These are phyloP conservation scores for Conticribra guillardii DNA, from an alignment of 108 stramenopile genomes.

Conservation along the genomic window DNA sequence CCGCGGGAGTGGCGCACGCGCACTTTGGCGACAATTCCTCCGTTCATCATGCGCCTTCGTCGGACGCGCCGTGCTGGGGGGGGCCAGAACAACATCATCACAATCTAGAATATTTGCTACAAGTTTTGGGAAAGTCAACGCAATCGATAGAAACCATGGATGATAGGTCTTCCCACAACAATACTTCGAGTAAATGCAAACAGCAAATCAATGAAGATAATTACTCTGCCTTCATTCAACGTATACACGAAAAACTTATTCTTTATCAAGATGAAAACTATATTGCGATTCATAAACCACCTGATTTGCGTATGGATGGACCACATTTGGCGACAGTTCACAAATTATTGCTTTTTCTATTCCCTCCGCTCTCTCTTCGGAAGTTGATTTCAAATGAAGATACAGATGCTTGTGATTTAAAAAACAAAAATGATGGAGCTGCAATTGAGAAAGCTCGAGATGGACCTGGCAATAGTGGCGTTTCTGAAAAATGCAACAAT, in stretches of 20 bases:
- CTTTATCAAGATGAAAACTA: constrained; percentile 70
- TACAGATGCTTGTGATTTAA: not conserved
- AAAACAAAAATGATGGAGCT: not conserved
- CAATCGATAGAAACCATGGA: constrained; percentile 6
- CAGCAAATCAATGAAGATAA: not conserved
- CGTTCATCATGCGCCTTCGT: too few species aligned
- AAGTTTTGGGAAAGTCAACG: constrained; percentile 22
- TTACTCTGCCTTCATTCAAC: constrained; percentile 14
- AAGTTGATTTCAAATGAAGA: constrained; percentile 2
- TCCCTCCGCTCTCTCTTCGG: constrained; percentile 66
- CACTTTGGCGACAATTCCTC: too few species aligned
- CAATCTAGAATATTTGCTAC: constrained; percentile 58
- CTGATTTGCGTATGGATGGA: constrained; percentile 91
- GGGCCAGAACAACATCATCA: constrained; percentile 45
- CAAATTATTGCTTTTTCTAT: constrained; percentile 79
- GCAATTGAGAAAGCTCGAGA: constrained; percentile 8
- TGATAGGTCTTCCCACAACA: not conserved
- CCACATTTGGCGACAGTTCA: constrained; percentile 70
- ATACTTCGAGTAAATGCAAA: not conserved
- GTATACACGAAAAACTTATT: constrained; percentile 27
- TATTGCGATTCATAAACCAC: constrained; percentile 81
- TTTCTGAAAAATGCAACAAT: not conserved
- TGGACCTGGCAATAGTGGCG: too few species aligned
- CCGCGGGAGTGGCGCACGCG: too few species aligned
- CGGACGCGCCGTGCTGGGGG: constrained; percentile 88